These are phyloP conservation scores for Yamadazyma sp. DNA, from an alignment of 805 yeast genomes.

Conservation along the genomic window DNA sequence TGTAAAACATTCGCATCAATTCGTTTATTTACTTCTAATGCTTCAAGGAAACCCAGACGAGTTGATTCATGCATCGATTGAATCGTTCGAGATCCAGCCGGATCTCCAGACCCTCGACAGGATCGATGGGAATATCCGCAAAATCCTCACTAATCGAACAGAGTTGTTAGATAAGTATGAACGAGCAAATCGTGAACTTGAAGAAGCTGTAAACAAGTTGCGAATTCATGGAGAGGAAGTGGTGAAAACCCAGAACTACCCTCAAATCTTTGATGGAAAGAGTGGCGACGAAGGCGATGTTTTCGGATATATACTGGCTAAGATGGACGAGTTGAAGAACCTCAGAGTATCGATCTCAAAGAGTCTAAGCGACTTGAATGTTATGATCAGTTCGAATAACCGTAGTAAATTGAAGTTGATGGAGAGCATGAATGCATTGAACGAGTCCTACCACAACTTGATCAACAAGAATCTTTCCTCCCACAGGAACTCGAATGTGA, in stretches of 20 bases:
- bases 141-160: constrained; percentile 29
- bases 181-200: constrained; percentile 10
- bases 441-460: constrained; percentile 24
- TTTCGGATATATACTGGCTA: constrained; percentile 14
- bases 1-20: background rate
- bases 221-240: constrained; percentile 17
- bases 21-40: constrained; percentile 17
- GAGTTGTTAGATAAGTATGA: constrained; percentile 20
- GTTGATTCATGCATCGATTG: constrained; percentile 43
- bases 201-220: constrained; percentile 13
- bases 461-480: constrained; percentile 30
- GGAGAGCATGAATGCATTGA: constrained; percentile 38
- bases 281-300: constrained; percentile 6
- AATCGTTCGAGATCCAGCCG: constrained; percentile 51
- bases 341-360: constrained; percentile 48
- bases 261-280: constrained; percentile 9
- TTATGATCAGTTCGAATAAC: constrained; percentile 36
- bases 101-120: constrained; percentile 48
- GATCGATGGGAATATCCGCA: constrained; percentile 37
- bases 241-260: constrained; percentile 22
- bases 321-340: constrained; percentile 43
- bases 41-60: constrained; percentile 33
- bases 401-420: constrained; percentile 36
- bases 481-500: constrained; percentile 43
- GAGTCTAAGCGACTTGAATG: constrained; percentile 49